Percentiles rank a stretch among this genome's conserved stretches.
These are phyloP conservation scores for Colletotrichum paranaense DNA, from an alignment of 2,329 filamentous ascomycete genomes.

Conservation along the genomic window DNA sequence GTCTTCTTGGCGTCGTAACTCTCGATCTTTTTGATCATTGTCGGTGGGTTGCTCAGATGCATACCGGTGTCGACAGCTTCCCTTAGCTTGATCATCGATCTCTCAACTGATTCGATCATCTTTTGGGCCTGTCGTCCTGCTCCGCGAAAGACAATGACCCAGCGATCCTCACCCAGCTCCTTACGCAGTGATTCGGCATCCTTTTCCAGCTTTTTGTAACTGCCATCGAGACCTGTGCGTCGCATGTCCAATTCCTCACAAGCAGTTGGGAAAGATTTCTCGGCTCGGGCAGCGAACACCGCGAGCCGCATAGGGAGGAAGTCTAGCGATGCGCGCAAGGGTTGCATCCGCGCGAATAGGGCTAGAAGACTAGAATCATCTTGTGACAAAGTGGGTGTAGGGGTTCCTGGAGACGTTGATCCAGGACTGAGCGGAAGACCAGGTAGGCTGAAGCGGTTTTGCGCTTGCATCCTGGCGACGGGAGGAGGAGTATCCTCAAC, in stretches of 20 bases:
- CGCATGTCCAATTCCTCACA: slow-evolving; percentile 88
- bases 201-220: slow-evolving; percentile 87
- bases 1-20: slow-evolving; percentile 95
- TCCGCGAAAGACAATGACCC: slow-evolving; percentile 95
- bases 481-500: slow-evolving; percentile 83
- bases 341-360: slow-evolving; percentile 95
- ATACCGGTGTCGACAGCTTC: slow-evolving; percentile 82
- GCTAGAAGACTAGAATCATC: slow-evolving; percentile 91
- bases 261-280: slow-evolving; percentile 85
- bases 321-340: slow-evolving; percentile 89
- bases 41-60: slow-evolving; percentile 77
- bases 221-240: slow-evolving; percentile 79
- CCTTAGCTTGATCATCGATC: slow-evolving; percentile 84
- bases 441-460: slow-evolving; percentile 76
- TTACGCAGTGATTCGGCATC: slow-evolving; percentile 91
- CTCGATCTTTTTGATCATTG: slow-evolving; percentile 85
- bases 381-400: slow-evolving; percentile 69
- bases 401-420: slow-evolving; percentile 65
- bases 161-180: slow-evolving; percentile 94
- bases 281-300: slow-evolving; percentile 84
- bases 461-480: slow-evolving; percentile 61
- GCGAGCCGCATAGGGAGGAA: slow-evolving; percentile 95
- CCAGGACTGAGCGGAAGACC: slow-evolving; percentile 70
- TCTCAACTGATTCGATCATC: slow-evolving; percentile 95
- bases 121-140: slow-evolving; percentile 92